Evolutionary conservation across 2,329 filamentous ascomycete species (phyloP), one percentile per base, ranked within the genome.

Genomic region (Xylariales sp.): DNA sequence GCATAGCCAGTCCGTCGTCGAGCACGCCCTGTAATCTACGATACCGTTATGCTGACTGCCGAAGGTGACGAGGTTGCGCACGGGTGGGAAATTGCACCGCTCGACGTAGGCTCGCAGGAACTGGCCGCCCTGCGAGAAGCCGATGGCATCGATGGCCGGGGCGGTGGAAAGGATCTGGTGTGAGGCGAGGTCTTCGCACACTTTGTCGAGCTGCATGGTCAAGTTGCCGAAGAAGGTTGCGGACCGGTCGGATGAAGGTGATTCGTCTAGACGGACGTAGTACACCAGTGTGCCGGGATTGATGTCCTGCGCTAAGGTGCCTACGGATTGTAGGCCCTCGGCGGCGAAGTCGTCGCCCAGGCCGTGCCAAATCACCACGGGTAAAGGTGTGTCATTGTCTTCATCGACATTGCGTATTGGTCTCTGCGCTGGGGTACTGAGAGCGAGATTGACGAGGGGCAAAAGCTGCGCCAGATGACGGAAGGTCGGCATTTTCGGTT

Each of bases 1-100:
- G 68, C 93, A 98, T 3, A 95, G 59, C 71, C 83, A 86, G 64
- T 98, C 91, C 5, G 71, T 75, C 12, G 69, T 51, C 3, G 66
- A 73, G 67, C 93, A 98, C 7, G 73, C 69, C 59, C 84, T 77
- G 67, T 97, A 96, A 60, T 87, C 77, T 21, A 78, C 71, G 62
- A 98, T 97, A 40, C 93, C 93, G 62, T 91, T 93, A 67, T 96
- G 90, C 68, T 94, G 90, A 57, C 82, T 85, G 48, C 90, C 90
- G 55, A 93, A 94, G 2, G 90, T 96, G 48, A 95, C 77, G 27
- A 96, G 76, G 59, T 79, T 90, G 50, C 80, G 77, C 10, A 95
- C 78, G 4, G 79, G 82, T 0, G 88, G 83, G 24, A 55, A 57
- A 61, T 89, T 93, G 72, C 93, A 98, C 31, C 88, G 78, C 72